Conservation (phyloP, 164 flowering plant genomes). For the Chimonanthus praecox region DNA sequence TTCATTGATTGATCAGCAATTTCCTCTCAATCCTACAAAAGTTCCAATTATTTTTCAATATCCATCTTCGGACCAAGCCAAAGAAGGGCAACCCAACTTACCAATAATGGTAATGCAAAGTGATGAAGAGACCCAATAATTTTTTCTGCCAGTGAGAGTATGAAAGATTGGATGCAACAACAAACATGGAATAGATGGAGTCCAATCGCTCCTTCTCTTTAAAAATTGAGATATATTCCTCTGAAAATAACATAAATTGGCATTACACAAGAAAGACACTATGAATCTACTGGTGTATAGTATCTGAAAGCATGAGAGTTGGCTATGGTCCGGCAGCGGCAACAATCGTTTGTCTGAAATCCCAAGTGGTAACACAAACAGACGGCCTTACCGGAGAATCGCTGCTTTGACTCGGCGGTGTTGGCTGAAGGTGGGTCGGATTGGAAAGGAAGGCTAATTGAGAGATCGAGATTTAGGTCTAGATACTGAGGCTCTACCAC, state of each 20-base stretch:
- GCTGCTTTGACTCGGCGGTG: slow-evolving; percentile 8
- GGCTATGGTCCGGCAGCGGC: slow-evolving; percentile 15
- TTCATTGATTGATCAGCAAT: no score
- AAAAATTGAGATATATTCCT: neutral
- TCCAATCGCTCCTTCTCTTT: neutral
- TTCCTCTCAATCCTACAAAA: no score
- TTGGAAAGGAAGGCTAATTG: slow-evolving; percentile 22
- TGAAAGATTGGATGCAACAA: no score
- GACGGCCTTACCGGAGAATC: slow-evolving; percentile 6
- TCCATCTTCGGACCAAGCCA: no score
- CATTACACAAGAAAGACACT: neutral
- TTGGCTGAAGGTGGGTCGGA: neutral
- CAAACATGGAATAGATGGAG: no score
- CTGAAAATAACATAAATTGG: no score
- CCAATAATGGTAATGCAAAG: no score
- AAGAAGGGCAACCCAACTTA: neutral
- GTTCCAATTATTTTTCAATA: no score
- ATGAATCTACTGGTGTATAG: slow-evolving; percentile 14
- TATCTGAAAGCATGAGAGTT: slow-evolving; percentile 15
- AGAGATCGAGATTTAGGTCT: slow-evolving; percentile 25
- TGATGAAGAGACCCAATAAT: no score
- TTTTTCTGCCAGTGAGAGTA: no score
- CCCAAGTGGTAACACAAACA: slow-evolving; percentile 28
- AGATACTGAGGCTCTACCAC: slow-evolving; percentile 6
- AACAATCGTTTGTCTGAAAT: slow-evolving; percentile 14